Percentiles rank a stretch among this genome's conserved stretches.
Evolutionary conservation across 2,329 filamentous ascomycete genomes (phyloP).

Genomic region (Pyricularia grisea): DNA sequence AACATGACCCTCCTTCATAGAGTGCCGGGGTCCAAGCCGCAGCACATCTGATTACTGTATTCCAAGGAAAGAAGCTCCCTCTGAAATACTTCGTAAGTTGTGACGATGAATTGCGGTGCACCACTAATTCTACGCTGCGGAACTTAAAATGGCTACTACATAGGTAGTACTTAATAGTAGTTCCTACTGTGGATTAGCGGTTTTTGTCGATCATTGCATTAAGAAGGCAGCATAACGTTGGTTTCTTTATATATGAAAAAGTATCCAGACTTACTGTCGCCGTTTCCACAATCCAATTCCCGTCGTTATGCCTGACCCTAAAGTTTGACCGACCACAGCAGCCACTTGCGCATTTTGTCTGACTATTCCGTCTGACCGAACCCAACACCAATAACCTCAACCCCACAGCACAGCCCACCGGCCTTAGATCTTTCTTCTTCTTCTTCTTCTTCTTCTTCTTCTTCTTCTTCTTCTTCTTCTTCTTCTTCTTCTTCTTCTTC

Average conservation of each 20-base stretch:
- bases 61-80: slow-evolving; percentile 5
- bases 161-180: too few species aligned
- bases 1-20: background rate
- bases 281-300: background rate
- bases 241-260: background rate
- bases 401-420: background rate
- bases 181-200: background rate
- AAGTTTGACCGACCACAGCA: background rate
- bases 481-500: too few species aligned
- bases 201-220: background rate
- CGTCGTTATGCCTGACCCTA: background rate
- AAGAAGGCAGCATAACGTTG: background rate
- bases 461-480: too few species aligned
- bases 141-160: background rate
- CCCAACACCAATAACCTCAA: background rate
- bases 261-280: background rate
- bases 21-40: background rate
- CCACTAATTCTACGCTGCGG: background rate
- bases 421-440: background rate
- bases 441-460: too few species aligned
- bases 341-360: background rate
- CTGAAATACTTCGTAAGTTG: too few species aligned
- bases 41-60: background rate
- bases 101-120: too few species aligned
- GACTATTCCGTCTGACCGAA: background rate